Evolutionary conservation across 257 asterid species (phyloP).

Genomic region (Eucommia ulmoides): DNA sequence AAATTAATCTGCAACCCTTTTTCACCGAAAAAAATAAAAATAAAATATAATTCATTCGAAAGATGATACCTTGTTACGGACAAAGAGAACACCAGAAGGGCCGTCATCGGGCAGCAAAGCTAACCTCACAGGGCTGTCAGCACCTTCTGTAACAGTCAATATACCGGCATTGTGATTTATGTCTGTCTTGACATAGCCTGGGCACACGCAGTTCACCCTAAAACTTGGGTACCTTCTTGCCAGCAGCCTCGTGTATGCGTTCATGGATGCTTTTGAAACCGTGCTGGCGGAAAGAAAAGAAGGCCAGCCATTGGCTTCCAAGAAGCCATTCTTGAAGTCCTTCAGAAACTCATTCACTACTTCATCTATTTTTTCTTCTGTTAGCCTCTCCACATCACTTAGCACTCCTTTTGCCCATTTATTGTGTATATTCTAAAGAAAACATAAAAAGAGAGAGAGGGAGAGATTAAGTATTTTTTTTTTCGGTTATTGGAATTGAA

Average conservation of each 20-base stretch:
- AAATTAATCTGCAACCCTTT: too few species aligned
- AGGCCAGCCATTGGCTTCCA: background rate
- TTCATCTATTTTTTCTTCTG: background rate
- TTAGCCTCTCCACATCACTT: background rate
- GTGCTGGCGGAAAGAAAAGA: background rate
- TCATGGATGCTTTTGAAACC: slow-evolving; percentile 27
- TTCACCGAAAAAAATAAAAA: too few species aligned
- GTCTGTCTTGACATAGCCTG: slow-evolving; percentile 47
- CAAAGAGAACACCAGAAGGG: slow-evolving; percentile 37
- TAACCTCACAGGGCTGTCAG: slow-evolving; percentile 33
- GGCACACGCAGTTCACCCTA: slow-evolving; percentile 33
- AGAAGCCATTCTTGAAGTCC: background rate
- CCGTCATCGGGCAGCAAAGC: slow-evolving; percentile 41
- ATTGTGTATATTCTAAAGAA: background rate
- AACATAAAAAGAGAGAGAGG: too few species aligned
- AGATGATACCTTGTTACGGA: too few species aligned
- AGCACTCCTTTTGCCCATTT: background rate
- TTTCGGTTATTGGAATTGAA: too few species aligned
- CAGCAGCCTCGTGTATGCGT: slow-evolving; percentile 45
- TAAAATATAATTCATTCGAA: too few species aligned
- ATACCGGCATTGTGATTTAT: slow-evolving; percentile 28
- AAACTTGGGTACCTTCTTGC: slow-evolving; percentile 28
- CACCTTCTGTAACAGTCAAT: slow-evolving; percentile 35
- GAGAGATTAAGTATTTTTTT: too few species aligned
- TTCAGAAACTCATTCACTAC: background rate